A percentile compares a stretch with the other conserved stretches of the same genome.
These are phyloP conservation scores for Apiospora aurea DNA, from an alignment of 2,329 filamentous ascomycete species.

Conservation along the genomic window DNA sequence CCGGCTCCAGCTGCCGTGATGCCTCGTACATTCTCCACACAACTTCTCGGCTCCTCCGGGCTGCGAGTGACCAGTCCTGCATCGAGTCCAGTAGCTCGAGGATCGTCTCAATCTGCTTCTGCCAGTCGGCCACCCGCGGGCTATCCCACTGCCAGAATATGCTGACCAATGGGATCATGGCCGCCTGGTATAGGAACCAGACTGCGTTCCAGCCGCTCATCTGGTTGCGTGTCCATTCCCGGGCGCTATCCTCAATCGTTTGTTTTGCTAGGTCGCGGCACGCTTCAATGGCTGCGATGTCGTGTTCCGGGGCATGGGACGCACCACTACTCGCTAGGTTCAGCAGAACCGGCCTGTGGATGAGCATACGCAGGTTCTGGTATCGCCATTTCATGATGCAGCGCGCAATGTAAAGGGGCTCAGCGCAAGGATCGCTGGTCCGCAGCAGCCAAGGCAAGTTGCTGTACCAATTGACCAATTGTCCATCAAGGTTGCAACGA, in stretches of 20 bases:
- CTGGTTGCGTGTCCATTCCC: slow-evolving; percentile 74
- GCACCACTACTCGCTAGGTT: slow-evolving; percentile 65
- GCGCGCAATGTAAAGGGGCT: slow-evolving; percentile 73
- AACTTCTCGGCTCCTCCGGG: slow-evolving; percentile 68
- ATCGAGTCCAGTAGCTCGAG: slow-evolving; percentile 68
- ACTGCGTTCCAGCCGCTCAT: slow-evolving; percentile 84
- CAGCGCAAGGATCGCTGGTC: slow-evolving; percentile 71
- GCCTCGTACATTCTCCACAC: slow-evolving; percentile 71
- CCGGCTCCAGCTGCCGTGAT: slow-evolving; percentile 49
- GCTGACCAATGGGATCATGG: slow-evolving; percentile 79
- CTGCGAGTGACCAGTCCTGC: slow-evolving; percentile 70
- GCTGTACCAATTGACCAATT: slow-evolving; percentile 76
- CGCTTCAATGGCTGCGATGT: slow-evolving; percentile 71
- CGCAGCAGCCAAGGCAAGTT: slow-evolving; percentile 71
- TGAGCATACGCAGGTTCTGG: slow-evolving; percentile 77
- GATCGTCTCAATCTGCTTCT: slow-evolving; percentile 64
- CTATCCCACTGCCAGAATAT: slow-evolving; percentile 72
- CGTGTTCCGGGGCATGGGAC: slow-evolving; percentile 62
- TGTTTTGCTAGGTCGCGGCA: slow-evolving; percentile 74
- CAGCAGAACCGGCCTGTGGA: slow-evolving; percentile 76
- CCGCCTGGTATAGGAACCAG: slow-evolving; percentile 82
- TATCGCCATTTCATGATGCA: slow-evolving; percentile 85
- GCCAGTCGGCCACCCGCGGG: slow-evolving; percentile 58
- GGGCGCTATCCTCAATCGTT: slow-evolving; percentile 75
- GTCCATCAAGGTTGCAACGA: slow-evolving; percentile 69